Base-by-base conservation (phyloP, 2,329 filamentous ascomycete species). In the Raffaelea arxii region DNA sequence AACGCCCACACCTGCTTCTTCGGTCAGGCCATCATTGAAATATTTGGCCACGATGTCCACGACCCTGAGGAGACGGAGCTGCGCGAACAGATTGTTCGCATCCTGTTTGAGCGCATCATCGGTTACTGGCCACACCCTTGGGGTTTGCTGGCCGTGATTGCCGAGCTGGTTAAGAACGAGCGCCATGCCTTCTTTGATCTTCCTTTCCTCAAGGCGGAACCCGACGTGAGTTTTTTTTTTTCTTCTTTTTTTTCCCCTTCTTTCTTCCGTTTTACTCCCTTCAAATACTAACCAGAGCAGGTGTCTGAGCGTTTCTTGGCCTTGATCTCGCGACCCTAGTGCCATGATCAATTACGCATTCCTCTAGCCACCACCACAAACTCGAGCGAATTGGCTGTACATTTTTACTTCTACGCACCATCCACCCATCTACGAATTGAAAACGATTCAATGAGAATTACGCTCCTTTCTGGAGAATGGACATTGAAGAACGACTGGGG, bases 1-100 rank as follows among this genome's bases (percentile, higher is more conserved):
- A 94, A 89, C 59, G 81, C 82, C 42, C 82, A 94, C 59, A 98
- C 92, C 12, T 84, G 90, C 59, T 98, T 92, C 68, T 98, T 95
- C 68, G 90, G 82, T 60, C 86, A 89, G 57, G 77, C 84, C 14
- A 72, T 97, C 38, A 74, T 97, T 41, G 81, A 94, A 55, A 72
- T 96, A 35, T 97, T 96, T 63, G 86, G 82, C 19, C 78, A 79
- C 52, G 86, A 92, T 67, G 70, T 75, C 58, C 74, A 66, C 61
- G 82, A 84, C 55, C 80, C 84, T 16, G 86, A 92, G 58, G 86
- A 91, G 57, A 75, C 75, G 1, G 84, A 89, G 52, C 82, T 96
- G 41, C 86, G 91, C 30, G 85, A 97, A 67, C 87, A 94, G 62
- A 91, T 98, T 49, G 87, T 88, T 44, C 80, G 91, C 41, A 81